Evolutionary conservation across 768 basidiomycete genomes (phyloP).

Genomic region (Suillus tomentosus): DNA sequence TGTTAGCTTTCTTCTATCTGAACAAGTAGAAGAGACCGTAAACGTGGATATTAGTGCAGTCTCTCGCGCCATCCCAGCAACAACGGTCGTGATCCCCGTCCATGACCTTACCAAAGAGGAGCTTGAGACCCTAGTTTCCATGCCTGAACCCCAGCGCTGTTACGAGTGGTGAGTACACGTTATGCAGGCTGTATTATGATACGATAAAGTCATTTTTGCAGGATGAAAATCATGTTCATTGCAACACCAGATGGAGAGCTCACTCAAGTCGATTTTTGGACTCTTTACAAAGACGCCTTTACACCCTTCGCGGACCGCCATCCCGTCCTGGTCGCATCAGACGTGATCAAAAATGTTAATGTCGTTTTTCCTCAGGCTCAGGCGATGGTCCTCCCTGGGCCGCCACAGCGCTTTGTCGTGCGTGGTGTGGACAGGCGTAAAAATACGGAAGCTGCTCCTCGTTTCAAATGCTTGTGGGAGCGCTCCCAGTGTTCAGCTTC

Average conservation of each 20-base stretch:
- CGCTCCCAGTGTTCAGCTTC: constrained; percentile 53
- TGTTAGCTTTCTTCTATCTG: constrained; percentile 63
- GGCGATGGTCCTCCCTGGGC: constrained; percentile 81
- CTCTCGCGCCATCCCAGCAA: constrained; percentile 59
- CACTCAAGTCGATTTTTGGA: constrained; percentile 96
- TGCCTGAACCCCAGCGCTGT: constrained; percentile 77
- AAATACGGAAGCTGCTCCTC: constrained; percentile 55
- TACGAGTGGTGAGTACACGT: constrained; percentile 67
- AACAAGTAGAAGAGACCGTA: constrained; percentile 72
- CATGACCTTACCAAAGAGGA: constrained; percentile 76
- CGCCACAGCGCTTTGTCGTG: constrained; percentile 80
- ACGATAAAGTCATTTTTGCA: constrained; percentile 29
- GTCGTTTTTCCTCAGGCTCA: constrained; percentile 82
- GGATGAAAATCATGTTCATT: constrained; percentile 93
- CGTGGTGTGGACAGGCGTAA: constrained; percentile 78
- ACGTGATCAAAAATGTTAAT: constrained; percentile 93
- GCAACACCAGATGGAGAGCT: constrained; percentile 76
- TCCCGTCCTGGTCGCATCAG: constrained; percentile 77
- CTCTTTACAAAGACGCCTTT: constrained; percentile 86
- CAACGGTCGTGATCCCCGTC: constrained; percentile 47
- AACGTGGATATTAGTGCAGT: constrained; percentile 62
- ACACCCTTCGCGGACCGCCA: constrained; percentile 55
- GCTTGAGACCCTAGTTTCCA: constrained; percentile 54
- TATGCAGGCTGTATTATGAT: background rate
- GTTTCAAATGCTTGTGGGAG: constrained; percentile 80